Percentiles rank a stretch among this genome's conserved stretches.
These are phyloP conservation scores for Pythium diclinum DNA, from an alignment of 352 stramenopile species.

Conservation along the genomic window DNA sequence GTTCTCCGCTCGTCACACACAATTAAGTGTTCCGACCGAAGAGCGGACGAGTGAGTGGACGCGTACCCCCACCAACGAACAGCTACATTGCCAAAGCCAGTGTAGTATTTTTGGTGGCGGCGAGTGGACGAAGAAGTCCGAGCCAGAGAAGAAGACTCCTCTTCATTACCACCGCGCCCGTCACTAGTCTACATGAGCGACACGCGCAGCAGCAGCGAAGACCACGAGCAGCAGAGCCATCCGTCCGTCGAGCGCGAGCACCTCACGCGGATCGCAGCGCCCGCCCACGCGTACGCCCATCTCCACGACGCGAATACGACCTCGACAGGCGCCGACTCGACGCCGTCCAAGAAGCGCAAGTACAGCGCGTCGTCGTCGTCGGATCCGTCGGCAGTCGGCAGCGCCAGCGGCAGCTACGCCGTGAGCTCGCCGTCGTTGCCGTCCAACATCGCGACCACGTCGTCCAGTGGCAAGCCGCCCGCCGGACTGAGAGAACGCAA, in stretches of 20 bases:
- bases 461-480: slow-evolving; percentile 10
- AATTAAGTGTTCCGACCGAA: neutral
- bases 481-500: slow-evolving; percentile 19
- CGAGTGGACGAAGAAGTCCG: neutral
- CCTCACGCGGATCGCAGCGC: slow-evolving; percentile 3
- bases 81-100: neutral
- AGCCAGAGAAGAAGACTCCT: neutral
- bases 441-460: slow-evolving; percentile 5
- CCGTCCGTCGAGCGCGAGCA: slow-evolving; percentile 1
- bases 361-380: slow-evolving; percentile 11
- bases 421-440: slow-evolving; percentile 16
- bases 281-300: neutral
- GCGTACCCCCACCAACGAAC: neutral
- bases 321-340: slow-evolving; percentile 30
- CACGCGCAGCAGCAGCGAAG: neutral
- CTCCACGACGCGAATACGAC: neutral
- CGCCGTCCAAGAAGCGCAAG: slow-evolving; percentile 52
- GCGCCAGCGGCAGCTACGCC: neutral
- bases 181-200: slow-evolving; percentile 17
- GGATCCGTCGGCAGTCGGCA: neutral
- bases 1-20: neutral
- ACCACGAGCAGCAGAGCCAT: slow-evolving; percentile 3
- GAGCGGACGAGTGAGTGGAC: neutral
- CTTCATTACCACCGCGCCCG: neutral
- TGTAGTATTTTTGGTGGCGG: neutral